phyloP scores from a whole-genome alignment of 2,329 filamentous ascomycete species.

The Paracoccidioides brasiliensis region DNA sequence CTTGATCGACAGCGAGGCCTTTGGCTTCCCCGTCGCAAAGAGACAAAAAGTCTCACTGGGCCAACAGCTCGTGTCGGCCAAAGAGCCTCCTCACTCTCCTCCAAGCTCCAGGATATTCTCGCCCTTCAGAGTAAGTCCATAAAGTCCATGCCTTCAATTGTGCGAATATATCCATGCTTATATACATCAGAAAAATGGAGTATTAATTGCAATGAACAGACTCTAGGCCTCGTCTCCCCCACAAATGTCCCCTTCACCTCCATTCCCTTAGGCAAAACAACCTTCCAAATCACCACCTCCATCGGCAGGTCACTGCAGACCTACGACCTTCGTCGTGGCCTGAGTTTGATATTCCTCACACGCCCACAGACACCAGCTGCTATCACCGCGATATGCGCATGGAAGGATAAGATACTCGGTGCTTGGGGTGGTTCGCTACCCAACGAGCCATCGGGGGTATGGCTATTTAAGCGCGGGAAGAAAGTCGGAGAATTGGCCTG shows the following conservation, averaged over 20 bases:
- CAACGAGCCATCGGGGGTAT: constrained; percentile 53
- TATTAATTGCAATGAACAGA: constrained; percentile 39
- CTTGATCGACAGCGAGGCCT: constrained; percentile 37
- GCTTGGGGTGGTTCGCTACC: constrained; percentile 61
- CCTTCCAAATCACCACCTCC: constrained; percentile 94
- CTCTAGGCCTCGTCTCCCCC: constrained; percentile 83
- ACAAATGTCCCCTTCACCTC: constrained; percentile 83
- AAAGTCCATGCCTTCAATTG: neutral
- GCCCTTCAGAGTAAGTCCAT: constrained; percentile 64
- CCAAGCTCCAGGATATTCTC: constrained; percentile 72
- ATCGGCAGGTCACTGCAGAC: constrained; percentile 84
- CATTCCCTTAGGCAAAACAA: constrained; percentile 79
- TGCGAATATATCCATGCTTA: constrained; percentile 3
- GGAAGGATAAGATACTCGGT: constrained; percentile 77
- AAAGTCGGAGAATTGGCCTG: constrained; percentile 59
- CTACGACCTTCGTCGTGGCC: constrained; percentile 79
- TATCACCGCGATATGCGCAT: constrained; percentile 78
- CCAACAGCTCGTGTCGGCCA: constrained; percentile 14
- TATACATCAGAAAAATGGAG: neutral
- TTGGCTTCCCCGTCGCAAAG: constrained; percentile 56
- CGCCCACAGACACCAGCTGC: constrained; percentile 72
- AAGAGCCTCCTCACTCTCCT: constrained; percentile 15
- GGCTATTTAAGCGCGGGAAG: constrained; percentile 86
- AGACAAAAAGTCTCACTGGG: constrained; percentile 52
- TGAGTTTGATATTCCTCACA: constrained; percentile 88